Evolutionary conservation across 1,139 yeast species (phyloP).

Genomic region (Zygotorulaspora mrakii): DNA sequence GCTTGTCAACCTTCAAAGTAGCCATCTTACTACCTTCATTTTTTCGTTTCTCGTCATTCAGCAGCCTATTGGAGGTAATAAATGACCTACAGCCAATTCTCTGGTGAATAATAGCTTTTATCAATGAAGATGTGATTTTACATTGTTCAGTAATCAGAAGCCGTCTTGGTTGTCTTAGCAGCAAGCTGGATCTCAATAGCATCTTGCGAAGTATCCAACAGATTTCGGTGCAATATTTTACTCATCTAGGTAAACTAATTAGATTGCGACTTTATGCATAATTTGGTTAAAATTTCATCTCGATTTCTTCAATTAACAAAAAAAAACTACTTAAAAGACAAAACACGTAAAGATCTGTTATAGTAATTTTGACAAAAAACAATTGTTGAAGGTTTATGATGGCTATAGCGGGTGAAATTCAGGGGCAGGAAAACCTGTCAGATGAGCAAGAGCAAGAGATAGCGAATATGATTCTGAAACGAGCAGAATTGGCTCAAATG

Average conservation of each 20-base stretch:
- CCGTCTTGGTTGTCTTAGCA: not conserved
- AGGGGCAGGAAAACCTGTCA: slow-evolving; percentile 15
- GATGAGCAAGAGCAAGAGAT: slow-evolving; percentile 35
- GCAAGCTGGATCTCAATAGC: not conserved
- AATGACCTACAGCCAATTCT: not conserved
- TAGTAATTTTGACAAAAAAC: too few relatives aligned
- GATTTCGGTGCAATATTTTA: slow-evolving; percentile 2
- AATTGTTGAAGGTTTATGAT: slow-evolving; percentile 6
- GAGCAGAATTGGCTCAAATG: slow-evolving; percentile 38
- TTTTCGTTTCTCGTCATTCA: slow-evolving; percentile 3
- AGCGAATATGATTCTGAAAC: slow-evolving; percentile 32
- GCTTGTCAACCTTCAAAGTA: slow-evolving; percentile 51
- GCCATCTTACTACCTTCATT: slow-evolving; percentile 5
- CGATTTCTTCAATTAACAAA: not conserved
- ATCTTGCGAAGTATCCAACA: not conserved
- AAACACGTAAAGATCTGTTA: slow-evolving; percentile 11
- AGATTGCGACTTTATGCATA: not conserved
- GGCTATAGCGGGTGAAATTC: slow-evolving; percentile 4
- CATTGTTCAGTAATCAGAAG: not conserved
- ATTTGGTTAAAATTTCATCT: not conserved
- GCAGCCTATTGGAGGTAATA: slow-evolving; percentile 1
- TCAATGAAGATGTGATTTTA: not conserved
- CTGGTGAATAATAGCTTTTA: not conserved
- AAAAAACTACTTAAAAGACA: slow-evolving; percentile 1
- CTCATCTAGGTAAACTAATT: slow-evolving; percentile 9